A percentile compares a stretch with the other conserved stretches of the same genome.
These are phyloP conservation scores for Solanum piurae DNA, from an alignment of 257 asterid species.

Conservation along the genomic window DNA sequence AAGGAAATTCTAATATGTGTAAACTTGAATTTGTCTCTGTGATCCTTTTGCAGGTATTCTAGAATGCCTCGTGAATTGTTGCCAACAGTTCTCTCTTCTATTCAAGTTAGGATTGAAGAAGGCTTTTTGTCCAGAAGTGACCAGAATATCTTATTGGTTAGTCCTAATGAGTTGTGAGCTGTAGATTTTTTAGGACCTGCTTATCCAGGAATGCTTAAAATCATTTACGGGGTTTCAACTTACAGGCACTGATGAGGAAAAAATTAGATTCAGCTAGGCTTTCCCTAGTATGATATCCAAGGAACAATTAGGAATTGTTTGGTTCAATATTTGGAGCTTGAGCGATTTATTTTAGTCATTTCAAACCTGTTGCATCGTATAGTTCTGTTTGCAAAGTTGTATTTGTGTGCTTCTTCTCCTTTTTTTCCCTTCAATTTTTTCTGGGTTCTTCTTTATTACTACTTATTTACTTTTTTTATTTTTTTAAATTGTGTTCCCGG, in stretches of 20 bases:
- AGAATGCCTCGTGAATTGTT: slow-evolving; percentile 83
- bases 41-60: slow-evolving; percentile 46
- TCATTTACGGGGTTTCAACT: background rate
- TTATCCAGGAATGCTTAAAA: background rate
- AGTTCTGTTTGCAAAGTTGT: background rate
- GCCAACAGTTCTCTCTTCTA: slow-evolving; percentile 48
- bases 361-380: background rate
- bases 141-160: slow-evolving; percentile 59
- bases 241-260: background rate
- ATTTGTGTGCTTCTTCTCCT: background rate
- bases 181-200: background rate
- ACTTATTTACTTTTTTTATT: background rate
- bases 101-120: slow-evolving; percentile 54
- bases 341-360: background rate
- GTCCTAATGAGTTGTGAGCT: slow-evolving; percentile 8
- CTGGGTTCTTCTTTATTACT: background rate
- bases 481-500: background rate
- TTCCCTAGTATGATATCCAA: background rate
- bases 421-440: background rate
- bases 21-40: slow-evolving; percentile 7
- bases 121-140: slow-evolving; percentile 57
- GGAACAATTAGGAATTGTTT: background rate
- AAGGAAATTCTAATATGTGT: background rate
- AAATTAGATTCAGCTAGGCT: background rate
- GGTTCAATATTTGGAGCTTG: background rate